These are phyloP conservation scores for Phylloporus sp. DNA, from an alignment of 1,284 basidiomycete genomes.

Conservation along the genomic window DNA sequence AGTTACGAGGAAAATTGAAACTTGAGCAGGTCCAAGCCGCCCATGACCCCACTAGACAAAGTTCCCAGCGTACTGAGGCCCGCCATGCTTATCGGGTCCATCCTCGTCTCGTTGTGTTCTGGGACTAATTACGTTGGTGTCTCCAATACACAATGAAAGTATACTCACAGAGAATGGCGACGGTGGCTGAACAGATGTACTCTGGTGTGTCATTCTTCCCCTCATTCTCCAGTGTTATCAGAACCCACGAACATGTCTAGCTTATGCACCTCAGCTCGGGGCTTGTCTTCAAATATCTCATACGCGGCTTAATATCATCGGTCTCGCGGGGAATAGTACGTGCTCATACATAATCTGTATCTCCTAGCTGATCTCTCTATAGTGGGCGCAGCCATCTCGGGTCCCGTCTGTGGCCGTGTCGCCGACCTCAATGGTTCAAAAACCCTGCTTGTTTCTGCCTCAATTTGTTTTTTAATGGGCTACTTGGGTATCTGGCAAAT, in stretches of 20 bases:
- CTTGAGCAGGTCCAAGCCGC: background rate
- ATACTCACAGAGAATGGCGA: background rate
- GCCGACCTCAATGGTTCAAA: constrained; percentile 71
- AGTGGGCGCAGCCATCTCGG: constrained; percentile 70
- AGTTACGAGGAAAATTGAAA: too few relatives aligned
- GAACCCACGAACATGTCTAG: constrained; percentile 45
- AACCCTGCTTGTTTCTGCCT: constrained; percentile 56
- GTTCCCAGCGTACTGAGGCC: constrained; percentile 9
- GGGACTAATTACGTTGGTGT: constrained; percentile 76
- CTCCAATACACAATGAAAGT: background rate
- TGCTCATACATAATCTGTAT: constrained; percentile 15
- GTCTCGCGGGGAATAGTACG: constrained; percentile 70
- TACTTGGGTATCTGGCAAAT: constrained; percentile 73
- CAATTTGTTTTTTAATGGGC: constrained; percentile 63
- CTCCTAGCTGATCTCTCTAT: constrained; percentile 11
- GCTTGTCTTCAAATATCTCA: constrained; percentile 73
- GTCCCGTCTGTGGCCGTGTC: constrained; percentile 73
- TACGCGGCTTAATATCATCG: constrained; percentile 79
- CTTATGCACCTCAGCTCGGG: constrained; percentile 83
- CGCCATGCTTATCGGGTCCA: constrained; percentile 55
- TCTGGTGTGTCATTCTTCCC: constrained; percentile 30
- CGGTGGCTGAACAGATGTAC: constrained; percentile 32
- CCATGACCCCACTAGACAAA: background rate
- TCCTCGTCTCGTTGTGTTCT: constrained; percentile 66
- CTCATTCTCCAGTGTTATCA: background rate